A percentile compares a stretch with the other conserved stretches of the same genome.
phyloP scores from a whole-genome alignment of 306 rosid genomes.

The Potentilla sterilis region DNA sequence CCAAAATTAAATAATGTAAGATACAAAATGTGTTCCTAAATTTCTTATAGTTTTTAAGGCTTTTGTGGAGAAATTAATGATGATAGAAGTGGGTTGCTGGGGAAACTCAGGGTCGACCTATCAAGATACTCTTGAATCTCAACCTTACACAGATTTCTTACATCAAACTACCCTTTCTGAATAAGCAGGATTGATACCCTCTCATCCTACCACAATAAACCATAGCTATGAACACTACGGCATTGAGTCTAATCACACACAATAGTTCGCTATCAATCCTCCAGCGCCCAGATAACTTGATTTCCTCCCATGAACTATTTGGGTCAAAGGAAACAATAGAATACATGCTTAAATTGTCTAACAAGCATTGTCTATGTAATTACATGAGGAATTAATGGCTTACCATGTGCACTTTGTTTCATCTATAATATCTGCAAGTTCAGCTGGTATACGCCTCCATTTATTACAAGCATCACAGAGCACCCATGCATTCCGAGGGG shows the following conservation, averaged over 20 bases:
- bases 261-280: background rate
- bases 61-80: background rate
- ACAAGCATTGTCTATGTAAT: background rate
- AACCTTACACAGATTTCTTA: background rate
- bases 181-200: background rate
- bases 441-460: constrained; percentile 95
- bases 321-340: constrained; percentile 6
- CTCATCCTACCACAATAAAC: background rate
- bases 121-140: background rate
- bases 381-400: constrained; percentile 15
- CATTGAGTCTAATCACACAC: constrained; percentile 1
- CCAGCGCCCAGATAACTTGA: too few relatives aligned
- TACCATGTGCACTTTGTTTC: constrained; percentile 89
- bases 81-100: background rate
- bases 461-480: constrained; percentile 90
- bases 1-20: background rate
- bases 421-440: constrained; percentile 75
- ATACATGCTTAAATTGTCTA: constrained; percentile 14
- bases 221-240: background rate
- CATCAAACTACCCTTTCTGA: background rate
- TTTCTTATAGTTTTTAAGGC: background rate
- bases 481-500: constrained; percentile 84
- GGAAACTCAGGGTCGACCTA: background rate
- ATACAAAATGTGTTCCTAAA: background rate
- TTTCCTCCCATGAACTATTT: too few relatives aligned